Evolutionary conservation across 176 grass and related monocot genomes (phyloP).

Genomic region (Juncus effusus): DNA sequence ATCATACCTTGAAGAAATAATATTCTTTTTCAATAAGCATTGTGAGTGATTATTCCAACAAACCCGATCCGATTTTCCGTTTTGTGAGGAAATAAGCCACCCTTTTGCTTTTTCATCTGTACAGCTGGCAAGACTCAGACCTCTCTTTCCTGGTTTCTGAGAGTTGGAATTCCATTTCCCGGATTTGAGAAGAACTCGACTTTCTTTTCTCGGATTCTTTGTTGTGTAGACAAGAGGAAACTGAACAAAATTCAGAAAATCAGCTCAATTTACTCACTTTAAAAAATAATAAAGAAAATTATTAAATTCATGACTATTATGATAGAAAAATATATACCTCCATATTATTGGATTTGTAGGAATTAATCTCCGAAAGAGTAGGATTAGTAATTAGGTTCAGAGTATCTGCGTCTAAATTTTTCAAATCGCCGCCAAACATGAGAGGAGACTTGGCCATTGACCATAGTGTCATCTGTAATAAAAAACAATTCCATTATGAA

Average conservation of each 20-base stretch:
- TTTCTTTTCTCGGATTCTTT: slow-evolving; percentile 29
- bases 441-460: slow-evolving; percentile 86
- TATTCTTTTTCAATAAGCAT: slow-evolving; percentile 56
- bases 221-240: slow-evolving; percentile 52
- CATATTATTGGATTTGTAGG: slow-evolving; percentile 67
- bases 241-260: slow-evolving; percentile 38
- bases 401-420: slow-evolving; percentile 47
- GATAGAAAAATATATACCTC: slow-evolving; percentile 48
- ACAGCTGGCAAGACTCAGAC: slow-evolving; percentile 58
- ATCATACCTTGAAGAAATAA: slow-evolving; percentile 41
- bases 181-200: slow-evolving; percentile 22
- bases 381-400: slow-evolving; percentile 70
- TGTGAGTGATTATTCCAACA: slow-evolving; percentile 49
- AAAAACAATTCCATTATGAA: slow-evolving; percentile 1
- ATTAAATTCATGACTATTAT: neutral
- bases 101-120: slow-evolving; percentile 42
- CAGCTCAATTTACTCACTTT: slow-evolving; percentile 17
- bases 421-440: slow-evolving; percentile 94
- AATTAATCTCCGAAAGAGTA: slow-evolving; percentile 75
- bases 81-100: slow-evolving; percentile 50
- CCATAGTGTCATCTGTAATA: slow-evolving; percentile 77
- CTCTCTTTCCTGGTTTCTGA: slow-evolving; percentile 26
- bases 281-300: neutral
- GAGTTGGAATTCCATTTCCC: slow-evolving; percentile 15
- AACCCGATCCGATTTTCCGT: slow-evolving; percentile 49